These are phyloP conservation scores for Limnomonas spitsbergensis DNA, from an alignment of 139 green algal species.

Conservation along the genomic window DNA sequence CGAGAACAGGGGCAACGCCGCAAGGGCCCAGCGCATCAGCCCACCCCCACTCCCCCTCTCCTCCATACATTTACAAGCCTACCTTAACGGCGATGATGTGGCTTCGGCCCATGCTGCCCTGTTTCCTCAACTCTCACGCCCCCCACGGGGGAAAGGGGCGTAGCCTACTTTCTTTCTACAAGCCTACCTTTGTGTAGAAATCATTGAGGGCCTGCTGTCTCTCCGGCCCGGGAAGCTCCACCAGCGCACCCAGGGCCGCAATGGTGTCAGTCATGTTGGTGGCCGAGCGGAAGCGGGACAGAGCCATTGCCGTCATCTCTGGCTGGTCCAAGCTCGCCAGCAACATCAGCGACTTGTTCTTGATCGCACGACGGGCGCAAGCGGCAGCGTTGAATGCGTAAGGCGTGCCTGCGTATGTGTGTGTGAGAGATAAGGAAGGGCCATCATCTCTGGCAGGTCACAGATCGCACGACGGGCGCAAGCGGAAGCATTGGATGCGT, in stretches of 20 bases:
- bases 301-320: constrained; percentile 53
- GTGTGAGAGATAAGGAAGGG: neutral
- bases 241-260: constrained; percentile 70
- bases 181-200: constrained; percentile 48
- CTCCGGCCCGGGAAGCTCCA: constrained; percentile 45
- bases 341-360: constrained; percentile 79
- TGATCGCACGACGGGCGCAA: constrained; percentile 71
- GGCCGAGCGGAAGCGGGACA: constrained; percentile 61
- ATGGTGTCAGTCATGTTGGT: constrained; percentile 98
- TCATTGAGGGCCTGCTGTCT: constrained; percentile 59
- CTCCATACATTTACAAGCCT: too few relatives aligned
- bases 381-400: constrained; percentile 52
- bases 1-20: too few relatives aligned
- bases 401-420: constrained; percentile 16
- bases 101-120: too few relatives aligned
- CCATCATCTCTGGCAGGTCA: constrained; percentile 60
- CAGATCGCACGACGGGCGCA: constrained; percentile 71
- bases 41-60: too few relatives aligned
- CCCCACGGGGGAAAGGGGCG: too few relatives aligned
- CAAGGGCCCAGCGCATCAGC: too few relatives aligned
- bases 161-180: too few relatives aligned
- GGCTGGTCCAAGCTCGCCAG: constrained; percentile 69
- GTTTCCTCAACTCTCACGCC: too few relatives aligned
- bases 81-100: too few relatives aligned
- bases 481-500: constrained; percentile 48